Evolutionary conservation across 192 early-diverging fungal species (phyloP).

Genomic region (Coemansia biformis): DNA sequence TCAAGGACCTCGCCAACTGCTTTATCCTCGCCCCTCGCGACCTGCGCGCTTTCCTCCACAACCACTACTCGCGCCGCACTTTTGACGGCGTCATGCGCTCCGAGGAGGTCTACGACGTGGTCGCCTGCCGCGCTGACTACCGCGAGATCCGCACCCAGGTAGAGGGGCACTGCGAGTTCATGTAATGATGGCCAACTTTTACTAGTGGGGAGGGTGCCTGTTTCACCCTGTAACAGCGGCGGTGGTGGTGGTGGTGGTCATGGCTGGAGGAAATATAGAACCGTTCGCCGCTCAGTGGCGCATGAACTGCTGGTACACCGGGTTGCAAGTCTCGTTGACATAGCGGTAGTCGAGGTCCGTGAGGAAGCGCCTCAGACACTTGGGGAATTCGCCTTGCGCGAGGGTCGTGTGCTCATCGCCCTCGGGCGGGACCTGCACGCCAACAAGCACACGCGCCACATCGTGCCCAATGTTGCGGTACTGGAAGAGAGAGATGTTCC

Average conservation of each 20-base stretch:
- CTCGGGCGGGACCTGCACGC: constrained; percentile 81
- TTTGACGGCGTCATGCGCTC: constrained; percentile 51
- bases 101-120: constrained; percentile 51
- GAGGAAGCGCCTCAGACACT: constrained; percentile 69
- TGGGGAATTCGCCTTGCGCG: constrained; percentile 19
- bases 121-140: constrained; percentile 49
- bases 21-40: constrained; percentile 49
- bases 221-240: too few species aligned
- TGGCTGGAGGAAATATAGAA: too few species aligned
- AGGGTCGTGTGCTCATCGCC: constrained; percentile 29
- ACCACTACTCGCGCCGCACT: constrained; percentile 39
- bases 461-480: constrained; percentile 96
- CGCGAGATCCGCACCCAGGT: constrained; percentile 40
- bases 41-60: constrained; percentile 37
- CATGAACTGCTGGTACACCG: constrained; percentile 83
- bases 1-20: constrained; percentile 51
- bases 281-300: constrained; percentile 27
- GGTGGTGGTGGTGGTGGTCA: too few species aligned
- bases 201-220: too few species aligned
- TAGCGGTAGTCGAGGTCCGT: constrained; percentile 76
- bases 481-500: constrained; percentile 90
- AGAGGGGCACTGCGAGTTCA: constrained; percentile 51
- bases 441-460: constrained; percentile 87
- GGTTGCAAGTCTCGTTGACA: constrained; percentile 90
- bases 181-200: constrained; percentile 17